phyloP scores from a whole-genome alignment of 2,329 filamentous ascomycete species.

The Graphium sp. region DNA sequence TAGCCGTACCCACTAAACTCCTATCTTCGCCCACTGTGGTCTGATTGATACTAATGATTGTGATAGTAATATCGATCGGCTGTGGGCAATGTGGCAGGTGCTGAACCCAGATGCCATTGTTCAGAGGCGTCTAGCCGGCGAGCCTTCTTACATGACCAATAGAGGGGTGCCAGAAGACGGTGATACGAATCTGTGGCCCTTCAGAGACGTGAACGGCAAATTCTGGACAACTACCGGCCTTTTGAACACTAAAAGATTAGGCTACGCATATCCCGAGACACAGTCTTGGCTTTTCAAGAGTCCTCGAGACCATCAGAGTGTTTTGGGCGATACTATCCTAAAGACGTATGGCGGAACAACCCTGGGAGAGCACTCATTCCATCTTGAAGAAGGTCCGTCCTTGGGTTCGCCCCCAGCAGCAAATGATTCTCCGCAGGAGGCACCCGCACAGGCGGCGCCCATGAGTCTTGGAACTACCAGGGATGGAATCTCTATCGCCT shows the following conservation, averaged over 20 bases:
- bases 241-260: conserved; percentile 42
- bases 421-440: too few relatives aligned
- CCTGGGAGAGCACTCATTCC: conserved; percentile 21
- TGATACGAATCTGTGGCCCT: conserved; percentile 47
- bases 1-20: too few relatives aligned
- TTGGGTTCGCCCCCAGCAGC: too few relatives aligned
- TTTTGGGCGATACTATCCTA: conserved; percentile 13
- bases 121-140: conserved; percentile 31
- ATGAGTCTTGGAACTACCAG: too few relatives aligned
- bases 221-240: conserved; percentile 54
- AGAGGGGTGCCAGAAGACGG: conserved; percentile 35
- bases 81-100: conserved; percentile 63
- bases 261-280: conserved; percentile 59
- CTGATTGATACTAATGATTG: too few relatives aligned
- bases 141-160: conserved; percentile 42
- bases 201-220: conserved; percentile 39
- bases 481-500: too few relatives aligned
- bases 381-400: neutral
- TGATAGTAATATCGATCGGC: conserved; percentile 56
- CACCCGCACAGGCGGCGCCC: too few relatives aligned
- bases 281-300: conserved; percentile 7
- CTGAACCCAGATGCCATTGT: conserved; percentile 55
- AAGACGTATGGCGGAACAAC: conserved; percentile 25
- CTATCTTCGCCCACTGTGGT: too few relatives aligned
- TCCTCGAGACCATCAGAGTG: conserved; percentile 7